Evolutionary conservation across 2,329 filamentous ascomycete genomes (phyloP).

Genomic region (Sarocladium oryzae): DNA sequence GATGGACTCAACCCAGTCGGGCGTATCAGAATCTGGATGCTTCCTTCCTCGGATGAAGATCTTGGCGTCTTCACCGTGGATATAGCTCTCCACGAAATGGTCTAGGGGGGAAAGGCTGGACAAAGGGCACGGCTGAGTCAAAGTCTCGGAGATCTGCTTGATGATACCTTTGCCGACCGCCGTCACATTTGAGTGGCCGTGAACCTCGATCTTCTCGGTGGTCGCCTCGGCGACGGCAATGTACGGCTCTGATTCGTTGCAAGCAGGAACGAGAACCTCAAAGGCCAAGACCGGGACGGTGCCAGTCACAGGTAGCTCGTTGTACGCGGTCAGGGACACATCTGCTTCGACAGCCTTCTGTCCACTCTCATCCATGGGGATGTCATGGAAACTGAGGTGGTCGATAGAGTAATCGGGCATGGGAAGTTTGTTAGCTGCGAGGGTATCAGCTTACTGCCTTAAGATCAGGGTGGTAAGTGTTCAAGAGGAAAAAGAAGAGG

Average conservation of each 20-base stretch:
- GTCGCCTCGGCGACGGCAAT: slow-evolving; percentile 74
- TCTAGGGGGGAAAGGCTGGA: slow-evolving; percentile 79
- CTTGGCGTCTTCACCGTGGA: slow-evolving; percentile 70
- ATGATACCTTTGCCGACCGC: slow-evolving; percentile 68
- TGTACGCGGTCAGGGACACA: slow-evolving; percentile 63
- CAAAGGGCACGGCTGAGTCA: slow-evolving; percentile 69
- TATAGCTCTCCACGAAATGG: slow-evolving; percentile 69
- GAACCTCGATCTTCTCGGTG: slow-evolving; percentile 60
- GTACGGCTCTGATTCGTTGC: slow-evolving; percentile 60
- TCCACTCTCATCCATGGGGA: slow-evolving; percentile 35
- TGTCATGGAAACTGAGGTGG: slow-evolving; percentile 72
- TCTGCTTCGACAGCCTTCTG: slow-evolving; percentile 69
- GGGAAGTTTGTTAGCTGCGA: slow-evolving; percentile 63
- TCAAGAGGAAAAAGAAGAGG: slow-evolving; percentile 14
- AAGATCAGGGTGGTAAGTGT: slow-evolving; percentile 5
- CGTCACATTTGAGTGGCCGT: slow-evolving; percentile 60
- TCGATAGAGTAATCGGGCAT: slow-evolving; percentile 80
- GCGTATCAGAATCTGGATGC: slow-evolving; percentile 59
- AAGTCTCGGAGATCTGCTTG: slow-evolving; percentile 62
- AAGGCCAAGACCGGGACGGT: slow-evolving; percentile 76
- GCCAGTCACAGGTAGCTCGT: slow-evolving; percentile 72
- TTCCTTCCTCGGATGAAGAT: slow-evolving; percentile 78
- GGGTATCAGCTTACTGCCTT: slow-evolving; percentile 20
- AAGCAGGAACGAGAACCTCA: slow-evolving; percentile 79
- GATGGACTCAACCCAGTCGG: slow-evolving; percentile 75